These are phyloP conservation scores for Trypanosoma grayi DNA, from an alignment of 208 protist species.

Conservation along the genomic window DNA sequence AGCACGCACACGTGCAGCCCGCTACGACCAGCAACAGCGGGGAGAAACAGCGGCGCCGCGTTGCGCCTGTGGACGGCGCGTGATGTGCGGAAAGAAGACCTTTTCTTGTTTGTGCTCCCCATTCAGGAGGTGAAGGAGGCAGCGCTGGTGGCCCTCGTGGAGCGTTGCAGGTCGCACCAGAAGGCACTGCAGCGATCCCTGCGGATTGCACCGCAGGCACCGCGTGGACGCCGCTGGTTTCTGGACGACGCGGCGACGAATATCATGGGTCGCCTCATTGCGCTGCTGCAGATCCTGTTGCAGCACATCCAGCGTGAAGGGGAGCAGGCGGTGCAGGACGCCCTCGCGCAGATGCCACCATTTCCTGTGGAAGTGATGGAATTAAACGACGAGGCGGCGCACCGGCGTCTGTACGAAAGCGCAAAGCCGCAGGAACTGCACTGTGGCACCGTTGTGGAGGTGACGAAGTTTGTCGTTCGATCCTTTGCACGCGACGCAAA, in stretches of 20 bases:
- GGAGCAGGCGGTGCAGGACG: slow-evolving; percentile 4
- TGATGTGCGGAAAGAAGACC: slow-evolving; percentile 19
- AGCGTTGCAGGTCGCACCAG: neutral
- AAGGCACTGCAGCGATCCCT: neutral
- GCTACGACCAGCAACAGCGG: neutral
- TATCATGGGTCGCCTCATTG: slow-evolving; percentile 20
- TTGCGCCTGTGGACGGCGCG: slow-evolving; percentile 14
- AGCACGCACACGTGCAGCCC: neutral
- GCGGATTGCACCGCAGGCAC: slow-evolving; percentile 2
- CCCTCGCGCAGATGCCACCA: slow-evolving; percentile 7
- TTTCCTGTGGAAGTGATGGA: neutral
- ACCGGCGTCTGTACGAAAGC: neutral
- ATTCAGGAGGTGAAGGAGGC: neutral
- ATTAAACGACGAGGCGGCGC: neutral
- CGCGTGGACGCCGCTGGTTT: slow-evolving; percentile 18
- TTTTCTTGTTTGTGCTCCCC: slow-evolving; percentile 14
- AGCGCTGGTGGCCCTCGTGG: neutral
- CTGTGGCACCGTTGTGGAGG: neutral
- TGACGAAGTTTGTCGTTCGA: neutral
- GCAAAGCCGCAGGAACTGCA: neutral
- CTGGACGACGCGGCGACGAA: slow-evolving; percentile 14
- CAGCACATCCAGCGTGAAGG: slow-evolving; percentile 8
- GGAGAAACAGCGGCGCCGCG: neutral
- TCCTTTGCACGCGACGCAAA: slow-evolving; percentile 6
- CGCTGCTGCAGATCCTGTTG: slow-evolving; percentile 10